Evolutionary conservation across 805 yeast genomes (phyloP).

Genomic region (Candida ficus): DNA sequence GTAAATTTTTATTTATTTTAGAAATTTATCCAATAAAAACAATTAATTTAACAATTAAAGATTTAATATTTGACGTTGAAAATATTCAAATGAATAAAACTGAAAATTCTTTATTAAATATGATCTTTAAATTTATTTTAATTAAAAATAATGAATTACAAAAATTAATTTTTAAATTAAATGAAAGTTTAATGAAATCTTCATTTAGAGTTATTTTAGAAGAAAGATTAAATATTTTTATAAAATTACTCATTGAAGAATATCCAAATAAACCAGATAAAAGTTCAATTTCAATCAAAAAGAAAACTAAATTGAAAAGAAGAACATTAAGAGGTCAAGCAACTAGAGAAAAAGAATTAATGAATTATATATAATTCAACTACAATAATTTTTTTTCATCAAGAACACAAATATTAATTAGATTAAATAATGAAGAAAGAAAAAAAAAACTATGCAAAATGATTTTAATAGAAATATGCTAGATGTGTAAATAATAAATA

Average conservation of each 20-base stretch:
- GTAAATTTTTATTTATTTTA: constrained; percentile 18
- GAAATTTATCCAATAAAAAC: constrained; percentile 19
- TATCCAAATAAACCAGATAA: neutral
- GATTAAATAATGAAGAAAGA: neutral
- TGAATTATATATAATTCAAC: neutral
- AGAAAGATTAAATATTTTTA: constrained; percentile 16
- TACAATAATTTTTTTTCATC: too few relatives aligned
- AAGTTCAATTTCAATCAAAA: neutral
- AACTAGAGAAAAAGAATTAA: neutral
- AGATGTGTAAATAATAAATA: too few relatives aligned
- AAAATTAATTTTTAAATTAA: constrained; percentile 8
- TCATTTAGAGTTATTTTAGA: constrained; percentile 14
- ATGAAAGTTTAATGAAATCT: constrained; percentile 7
- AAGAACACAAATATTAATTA: too few relatives aligned
- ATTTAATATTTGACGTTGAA: constrained; percentile 17
- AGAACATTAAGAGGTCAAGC: neutral
- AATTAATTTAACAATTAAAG: neutral
- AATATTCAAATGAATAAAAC: constrained; percentile 4
- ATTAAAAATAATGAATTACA: constrained; percentile 11
- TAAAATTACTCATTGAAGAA: constrained; percentile 4
- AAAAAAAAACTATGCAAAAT: neutral
- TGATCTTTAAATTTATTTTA: constrained; percentile 18
- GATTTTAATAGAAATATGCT: too few relatives aligned
- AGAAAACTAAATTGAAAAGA: neutral
- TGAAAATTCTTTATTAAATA: constrained; percentile 8